Conservation (phyloP, 1,284 basidiomycete genomes). For the Heliocybe sulcata region DNA sequence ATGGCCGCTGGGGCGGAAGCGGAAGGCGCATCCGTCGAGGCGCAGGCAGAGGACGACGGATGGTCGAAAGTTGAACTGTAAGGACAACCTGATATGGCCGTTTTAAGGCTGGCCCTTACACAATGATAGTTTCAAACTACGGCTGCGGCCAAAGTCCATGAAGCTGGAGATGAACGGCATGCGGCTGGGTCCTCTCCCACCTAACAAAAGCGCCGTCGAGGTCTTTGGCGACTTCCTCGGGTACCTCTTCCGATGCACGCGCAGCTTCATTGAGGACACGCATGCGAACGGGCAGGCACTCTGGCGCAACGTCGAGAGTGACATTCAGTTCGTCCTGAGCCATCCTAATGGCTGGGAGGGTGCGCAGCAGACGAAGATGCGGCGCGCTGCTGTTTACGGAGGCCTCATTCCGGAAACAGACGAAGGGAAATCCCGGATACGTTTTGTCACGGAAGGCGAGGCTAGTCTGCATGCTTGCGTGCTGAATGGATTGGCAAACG, state of each 20-base stretch:
- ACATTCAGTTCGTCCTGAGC: constrained; percentile 65
- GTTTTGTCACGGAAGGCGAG: constrained; percentile 76
- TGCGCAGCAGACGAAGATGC: constrained; percentile 71
- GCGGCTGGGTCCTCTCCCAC: constrained; percentile 58
- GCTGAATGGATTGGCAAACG: constrained; percentile 63
- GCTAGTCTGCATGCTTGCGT: constrained; percentile 75
- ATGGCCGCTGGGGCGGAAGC: constrained; percentile 71
- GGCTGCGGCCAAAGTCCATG: constrained; percentile 67
- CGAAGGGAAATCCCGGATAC: constrained; percentile 59
- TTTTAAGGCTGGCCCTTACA: not conserved
- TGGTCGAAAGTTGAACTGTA: constrained; percentile 72
- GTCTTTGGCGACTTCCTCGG: constrained; percentile 73
- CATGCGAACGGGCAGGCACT: constrained; percentile 59
- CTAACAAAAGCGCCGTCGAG: constrained; percentile 56
- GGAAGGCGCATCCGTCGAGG: constrained; percentile 46
- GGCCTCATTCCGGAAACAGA: constrained; percentile 64
- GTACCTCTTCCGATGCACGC: constrained; percentile 67
- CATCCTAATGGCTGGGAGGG: constrained; percentile 83
- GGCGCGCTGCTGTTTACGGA: constrained; percentile 59
- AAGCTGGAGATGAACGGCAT: constrained; percentile 75
- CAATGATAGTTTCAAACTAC: constrained; percentile 61
- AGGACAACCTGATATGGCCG: not conserved
- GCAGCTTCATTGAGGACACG: constrained; percentile 66
- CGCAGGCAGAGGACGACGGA: constrained; percentile 63
- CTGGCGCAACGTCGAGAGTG: constrained; percentile 58